Evolutionary conservation across 805 yeast species (phyloP).

Genomic region (Kuraishia floccosa): DNA sequence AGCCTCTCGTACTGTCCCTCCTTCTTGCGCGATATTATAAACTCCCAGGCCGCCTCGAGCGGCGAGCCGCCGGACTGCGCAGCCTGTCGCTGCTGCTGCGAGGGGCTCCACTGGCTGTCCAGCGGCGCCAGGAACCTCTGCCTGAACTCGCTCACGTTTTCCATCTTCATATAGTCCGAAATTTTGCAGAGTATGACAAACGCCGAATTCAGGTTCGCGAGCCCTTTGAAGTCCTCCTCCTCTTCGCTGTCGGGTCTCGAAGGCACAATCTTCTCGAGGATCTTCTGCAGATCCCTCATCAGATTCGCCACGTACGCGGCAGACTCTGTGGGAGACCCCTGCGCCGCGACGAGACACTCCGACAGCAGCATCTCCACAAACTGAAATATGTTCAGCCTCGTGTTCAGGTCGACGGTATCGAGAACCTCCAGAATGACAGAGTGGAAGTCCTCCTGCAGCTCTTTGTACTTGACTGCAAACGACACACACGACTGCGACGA

Average conservation of each 20-base stretch:
- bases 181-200: slow-evolving; percentile 14
- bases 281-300: slow-evolving; percentile 18
- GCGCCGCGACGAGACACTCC: slow-evolving; percentile 2
- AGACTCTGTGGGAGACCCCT: neutral
- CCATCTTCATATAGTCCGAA: slow-evolving; percentile 4
- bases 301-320: slow-evolving; percentile 10
- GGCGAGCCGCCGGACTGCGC: too few species aligned
- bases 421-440: slow-evolving; percentile 55
- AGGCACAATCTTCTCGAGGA: slow-evolving; percentile 25
- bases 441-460: slow-evolving; percentile 56
- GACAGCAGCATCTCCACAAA: slow-evolving; percentile 53
- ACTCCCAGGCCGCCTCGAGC: slow-evolving; percentile 27
- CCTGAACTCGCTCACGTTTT: neutral
- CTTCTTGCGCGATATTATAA: slow-evolving; percentile 30
- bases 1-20: slow-evolving; percentile 41
- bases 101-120: neutral
- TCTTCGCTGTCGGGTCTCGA: slow-evolving; percentile 5
- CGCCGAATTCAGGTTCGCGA: slow-evolving; percentile 17
- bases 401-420: slow-evolving; percentile 41
- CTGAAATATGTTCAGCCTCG: slow-evolving; percentile 55
- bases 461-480: slow-evolving; percentile 45
- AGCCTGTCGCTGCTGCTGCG: too few species aligned
- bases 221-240: slow-evolving; percentile 9
- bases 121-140: neutral
- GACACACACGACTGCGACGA: slow-evolving; percentile 39